A percentile compares a stretch with the other conserved stretches of the same genome.
Evolutionary conservation across 202 grass and related monocot species (phyloP).

Genomic region (Setaria viridis): DNA sequence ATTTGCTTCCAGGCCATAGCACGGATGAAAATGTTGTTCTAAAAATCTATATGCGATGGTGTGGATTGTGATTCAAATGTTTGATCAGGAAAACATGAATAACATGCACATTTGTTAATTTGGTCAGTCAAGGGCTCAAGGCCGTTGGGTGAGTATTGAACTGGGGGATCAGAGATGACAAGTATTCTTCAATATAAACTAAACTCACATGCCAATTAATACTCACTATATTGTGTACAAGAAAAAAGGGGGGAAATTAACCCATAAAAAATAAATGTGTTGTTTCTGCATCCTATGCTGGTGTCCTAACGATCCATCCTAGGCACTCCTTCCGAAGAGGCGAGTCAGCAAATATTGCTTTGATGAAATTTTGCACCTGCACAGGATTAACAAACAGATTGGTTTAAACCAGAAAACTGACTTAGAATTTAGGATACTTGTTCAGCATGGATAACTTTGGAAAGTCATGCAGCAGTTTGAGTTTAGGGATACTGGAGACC

Average conservation of each 20-base stretch:
- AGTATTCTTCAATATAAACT: neutral
- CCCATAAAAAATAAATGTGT: neutral
- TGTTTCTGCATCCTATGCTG: conserved; percentile 39
- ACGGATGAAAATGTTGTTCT: too few species aligned
- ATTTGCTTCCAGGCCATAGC: too few species aligned
- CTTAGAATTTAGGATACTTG: conserved; percentile 4
- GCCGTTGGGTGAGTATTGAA: neutral
- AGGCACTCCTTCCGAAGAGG: conserved; percentile 85
- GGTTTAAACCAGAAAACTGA: conserved; percentile 1
- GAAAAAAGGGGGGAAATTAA: neutral
- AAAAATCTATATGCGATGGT: neutral
- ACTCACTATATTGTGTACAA: neutral
- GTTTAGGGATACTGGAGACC: neutral
- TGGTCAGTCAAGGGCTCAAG: neutral
- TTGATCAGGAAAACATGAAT: neutral
- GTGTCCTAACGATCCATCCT: conserved; percentile 57
- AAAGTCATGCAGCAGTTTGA: conserved; percentile 2
- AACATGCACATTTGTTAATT: neutral
- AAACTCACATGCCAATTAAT: conserved; percentile 1
- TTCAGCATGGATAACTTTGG: neutral
- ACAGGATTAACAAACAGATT: conserved; percentile 17
- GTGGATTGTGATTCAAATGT: neutral
- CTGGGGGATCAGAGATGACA: neutral
- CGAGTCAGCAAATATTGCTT: conserved; percentile 91
- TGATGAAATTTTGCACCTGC: conserved; percentile 85